Evolutionary conservation across 1,284 basidiomycete species (phyloP).

Genomic region (Boletellus deceptivus): DNA sequence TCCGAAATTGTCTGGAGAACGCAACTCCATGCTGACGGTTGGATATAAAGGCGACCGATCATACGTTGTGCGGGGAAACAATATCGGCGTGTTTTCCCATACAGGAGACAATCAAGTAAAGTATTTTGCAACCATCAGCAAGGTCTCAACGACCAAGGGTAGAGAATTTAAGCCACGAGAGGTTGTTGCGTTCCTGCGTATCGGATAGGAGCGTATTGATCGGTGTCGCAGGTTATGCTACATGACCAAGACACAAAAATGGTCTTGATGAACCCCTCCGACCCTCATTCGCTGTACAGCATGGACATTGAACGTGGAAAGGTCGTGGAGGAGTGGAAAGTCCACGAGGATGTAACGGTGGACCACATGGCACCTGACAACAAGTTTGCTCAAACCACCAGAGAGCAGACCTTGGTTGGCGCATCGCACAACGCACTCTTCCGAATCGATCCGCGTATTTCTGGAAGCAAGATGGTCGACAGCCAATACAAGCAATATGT

Average conservation of each 20-base stretch:
- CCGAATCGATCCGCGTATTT: conserved; percentile 93
- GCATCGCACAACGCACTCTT: conserved; percentile 93
- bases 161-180: conserved; percentile 86
- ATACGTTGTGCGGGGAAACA: conserved; percentile 93
- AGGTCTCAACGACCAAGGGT: conserved; percentile 79
- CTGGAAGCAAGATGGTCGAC: conserved; percentile 92
- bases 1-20: conserved; percentile 53
- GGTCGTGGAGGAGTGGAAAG: conserved; percentile 98
- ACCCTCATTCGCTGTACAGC: conserved; percentile 84
- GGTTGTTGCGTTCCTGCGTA: conserved; percentile 43
- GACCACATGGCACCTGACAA: conserved; percentile 89
- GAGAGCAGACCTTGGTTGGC: conserved; percentile 91
- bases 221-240: conserved; percentile 77
- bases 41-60: conserved; percentile 97
- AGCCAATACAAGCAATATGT: conserved; percentile 96
- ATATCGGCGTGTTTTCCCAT: conserved; percentile 96
- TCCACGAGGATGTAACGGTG: conserved; percentile 85
- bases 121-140: conserved; percentile 88
- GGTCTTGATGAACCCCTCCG: conserved; percentile 86
- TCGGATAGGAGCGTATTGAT: conserved; percentile 11
- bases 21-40: conserved; percentile 89
- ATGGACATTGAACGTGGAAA: conserved; percentile 97
- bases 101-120: conserved; percentile 77
- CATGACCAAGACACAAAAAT: conserved; percentile 97
- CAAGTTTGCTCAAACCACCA: conserved; percentile 95